Evolutionary conservation across 305 asterid species (phyloP).

Genomic region (Fraxinus platypoda): DNA sequence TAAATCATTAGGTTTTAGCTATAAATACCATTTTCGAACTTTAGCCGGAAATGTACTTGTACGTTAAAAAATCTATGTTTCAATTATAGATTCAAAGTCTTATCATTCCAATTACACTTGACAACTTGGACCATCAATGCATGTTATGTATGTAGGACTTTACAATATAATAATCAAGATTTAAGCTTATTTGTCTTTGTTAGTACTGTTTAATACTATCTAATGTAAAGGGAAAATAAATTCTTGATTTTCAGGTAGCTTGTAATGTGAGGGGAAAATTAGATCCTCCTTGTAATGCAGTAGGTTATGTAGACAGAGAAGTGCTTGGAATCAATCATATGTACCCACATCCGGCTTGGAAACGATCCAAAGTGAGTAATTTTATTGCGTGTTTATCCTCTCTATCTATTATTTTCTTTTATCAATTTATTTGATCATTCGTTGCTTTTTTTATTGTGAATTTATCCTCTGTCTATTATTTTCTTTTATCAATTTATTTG

Average conservation of each 20-base stretch:
- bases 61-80: background rate
- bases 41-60: background rate
- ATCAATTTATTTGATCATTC: background rate
- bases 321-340: constrained; percentile 72
- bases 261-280: constrained; percentile 63
- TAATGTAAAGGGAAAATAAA: background rate
- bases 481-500: constrained; percentile 7
- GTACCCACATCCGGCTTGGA: constrained; percentile 76
- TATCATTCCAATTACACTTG: background rate
- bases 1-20: background rate
- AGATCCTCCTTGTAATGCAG: constrained; percentile 80
- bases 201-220: background rate
- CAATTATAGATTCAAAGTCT: background rate
- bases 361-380: constrained; percentile 59
- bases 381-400: background rate
- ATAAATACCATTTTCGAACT: background rate
- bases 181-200: background rate
- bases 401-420: constrained; percentile 1
- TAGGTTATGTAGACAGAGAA: constrained; percentile 64
- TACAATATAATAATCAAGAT: background rate
- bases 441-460: background rate
- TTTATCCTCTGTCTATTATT: background rate
- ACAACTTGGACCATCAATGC: background rate
- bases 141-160: background rate
- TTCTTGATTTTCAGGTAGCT: constrained; percentile 38